Conservation (phyloP, 768 basidiomycete species). For the Boletellus ananas region DNA sequence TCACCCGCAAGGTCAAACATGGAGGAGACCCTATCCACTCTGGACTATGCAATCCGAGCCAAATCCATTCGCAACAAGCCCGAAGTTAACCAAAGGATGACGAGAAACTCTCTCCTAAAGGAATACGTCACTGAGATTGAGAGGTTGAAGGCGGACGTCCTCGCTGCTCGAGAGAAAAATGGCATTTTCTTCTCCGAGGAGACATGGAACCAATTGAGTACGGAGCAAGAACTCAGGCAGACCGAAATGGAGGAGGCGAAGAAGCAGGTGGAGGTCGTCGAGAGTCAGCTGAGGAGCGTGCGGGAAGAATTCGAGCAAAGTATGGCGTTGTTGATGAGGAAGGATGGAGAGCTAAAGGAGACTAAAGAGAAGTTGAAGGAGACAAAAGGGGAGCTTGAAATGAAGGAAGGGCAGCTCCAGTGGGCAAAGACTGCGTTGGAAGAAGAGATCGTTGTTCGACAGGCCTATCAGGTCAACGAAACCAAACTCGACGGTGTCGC, state of each 20-base stretch:
- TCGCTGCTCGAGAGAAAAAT: slow-evolving; percentile 93
- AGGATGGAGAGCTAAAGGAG: slow-evolving; percentile 70
- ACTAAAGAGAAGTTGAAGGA: slow-evolving; percentile 54
- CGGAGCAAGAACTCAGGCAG: slow-evolving; percentile 71
- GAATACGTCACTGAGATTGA: slow-evolving; percentile 95
- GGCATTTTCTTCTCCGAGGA: slow-evolving; percentile 94
- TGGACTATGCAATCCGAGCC: slow-evolving; percentile 93
- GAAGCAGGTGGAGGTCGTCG: slow-evolving; percentile 78
- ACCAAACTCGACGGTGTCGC: slow-evolving; percentile 69
- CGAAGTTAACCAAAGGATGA: slow-evolving; percentile 92
- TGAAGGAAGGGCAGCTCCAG: slow-evolving; percentile 56
- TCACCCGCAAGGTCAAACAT: slow-evolving; percentile 91
- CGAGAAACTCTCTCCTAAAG: slow-evolving; percentile 85
- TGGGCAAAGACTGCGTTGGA: slow-evolving; percentile 59
- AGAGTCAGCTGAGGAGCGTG: slow-evolving; percentile 72
- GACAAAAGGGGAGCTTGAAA: slow-evolving; percentile 48
- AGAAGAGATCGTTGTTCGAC: slow-evolving; percentile 74
- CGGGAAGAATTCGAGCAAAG: slow-evolving; percentile 92
- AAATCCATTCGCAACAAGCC: slow-evolving; percentile 95
- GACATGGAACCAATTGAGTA: slow-evolving; percentile 77
- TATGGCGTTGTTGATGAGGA: slow-evolving; percentile 67
- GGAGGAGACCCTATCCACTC: slow-evolving; percentile 96
- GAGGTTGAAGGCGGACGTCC: slow-evolving; percentile 81
- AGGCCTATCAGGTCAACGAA: slow-evolving; percentile 78
- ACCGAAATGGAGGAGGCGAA: slow-evolving; percentile 81